Evolutionary conservation across 192 early-diverging fungal species (phyloP), one percentile per base, ranked within the genome.

Genomic region (Coemansia nantahalensis): DNA sequence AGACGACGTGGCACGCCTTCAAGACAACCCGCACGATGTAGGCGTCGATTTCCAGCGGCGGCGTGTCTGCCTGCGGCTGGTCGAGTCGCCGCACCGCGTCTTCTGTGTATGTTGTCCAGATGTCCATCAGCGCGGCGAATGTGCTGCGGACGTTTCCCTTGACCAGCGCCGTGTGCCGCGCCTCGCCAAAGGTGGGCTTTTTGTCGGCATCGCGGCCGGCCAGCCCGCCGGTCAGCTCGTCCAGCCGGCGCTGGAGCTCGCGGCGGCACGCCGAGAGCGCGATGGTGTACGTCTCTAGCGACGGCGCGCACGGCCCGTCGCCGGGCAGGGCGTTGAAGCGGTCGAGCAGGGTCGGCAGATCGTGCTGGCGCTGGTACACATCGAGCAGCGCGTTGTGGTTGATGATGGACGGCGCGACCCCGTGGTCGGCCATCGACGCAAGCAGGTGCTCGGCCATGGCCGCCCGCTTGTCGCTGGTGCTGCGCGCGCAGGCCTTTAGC

Each of bases 291-390:
- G 73, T 77, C 17, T 42, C 61, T 14, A 77, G 57, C 23, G 57
- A 43, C 15, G 67, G 65, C 30, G 73, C 73, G 36, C 18, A 30
- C 9, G 56, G 39, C 0, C 73, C 73, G 5, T 50, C 51, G 1
- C 32, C 33, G 3, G 62, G 58, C 19, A 77, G 33, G 10, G 14
- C 34, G 36, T 68, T 69, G 46, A 70, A 69, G 3, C 57, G 22
- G 4, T 48, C 30, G 11, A 69, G 18, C 33, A 65, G 31, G 15
- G 30, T 28, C 17, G 53, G 45, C 4, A 66, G 26, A 13, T 59
- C 46, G 48, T 66, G 56, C 32, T 77, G 65, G 45, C 59, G 62
- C 50, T 62, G 62, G 24, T 70, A 77, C 12, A 77, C 73, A 16
- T 24, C 50, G 17, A 77, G 38, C 33, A 77, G 38, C 33, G 52